Conservation (phyloP, 805 yeast species). For the Zygosaccharomyces bailii region DNA sequence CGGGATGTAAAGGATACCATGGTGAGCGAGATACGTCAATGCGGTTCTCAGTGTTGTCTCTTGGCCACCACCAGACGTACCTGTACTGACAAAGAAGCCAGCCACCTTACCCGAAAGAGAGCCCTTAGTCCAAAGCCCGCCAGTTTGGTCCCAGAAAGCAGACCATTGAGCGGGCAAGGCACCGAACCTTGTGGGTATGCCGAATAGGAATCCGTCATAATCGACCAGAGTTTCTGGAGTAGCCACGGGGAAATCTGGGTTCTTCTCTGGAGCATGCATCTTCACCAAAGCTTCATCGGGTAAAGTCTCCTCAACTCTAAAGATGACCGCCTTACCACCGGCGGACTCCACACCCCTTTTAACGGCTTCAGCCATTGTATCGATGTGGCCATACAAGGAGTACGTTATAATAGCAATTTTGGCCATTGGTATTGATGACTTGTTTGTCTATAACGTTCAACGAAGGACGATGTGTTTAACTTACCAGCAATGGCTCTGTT, state of each 20-base stretch:
- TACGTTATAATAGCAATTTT: slow-evolving; percentile 55
- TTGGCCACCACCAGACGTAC: slow-evolving; percentile 75
- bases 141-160: slow-evolving; percentile 73
- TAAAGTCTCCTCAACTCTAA: slow-evolving; percentile 75
- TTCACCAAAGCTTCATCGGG: slow-evolving; percentile 50
- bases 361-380: slow-evolving; percentile 61
- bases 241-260: slow-evolving; percentile 53
- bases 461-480: background rate
- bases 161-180: slow-evolving; percentile 72
- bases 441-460: background rate
- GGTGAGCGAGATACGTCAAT: slow-evolving; percentile 62
- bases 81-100: slow-evolving; percentile 69
- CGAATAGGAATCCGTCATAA: slow-evolving; percentile 74
- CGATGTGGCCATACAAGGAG: slow-evolving; percentile 77
- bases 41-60: slow-evolving; percentile 63
- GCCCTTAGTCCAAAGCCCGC: slow-evolving; percentile 72
- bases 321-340: slow-evolving; percentile 66
- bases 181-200: slow-evolving; percentile 79
- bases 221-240: slow-evolving; percentile 49
- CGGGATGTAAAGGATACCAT: slow-evolving; percentile 74
- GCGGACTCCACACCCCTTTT: slow-evolving; percentile 66
- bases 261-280: slow-evolving; percentile 66
- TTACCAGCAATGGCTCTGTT: background rate
- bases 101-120: slow-evolving; percentile 68
- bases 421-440: slow-evolving; percentile 22